Percentiles rank a stretch among this genome's conserved stretches.
Conservation (phyloP, 2,329 filamentous ascomycete species). For the Cladorrhinum sp. region DNA sequence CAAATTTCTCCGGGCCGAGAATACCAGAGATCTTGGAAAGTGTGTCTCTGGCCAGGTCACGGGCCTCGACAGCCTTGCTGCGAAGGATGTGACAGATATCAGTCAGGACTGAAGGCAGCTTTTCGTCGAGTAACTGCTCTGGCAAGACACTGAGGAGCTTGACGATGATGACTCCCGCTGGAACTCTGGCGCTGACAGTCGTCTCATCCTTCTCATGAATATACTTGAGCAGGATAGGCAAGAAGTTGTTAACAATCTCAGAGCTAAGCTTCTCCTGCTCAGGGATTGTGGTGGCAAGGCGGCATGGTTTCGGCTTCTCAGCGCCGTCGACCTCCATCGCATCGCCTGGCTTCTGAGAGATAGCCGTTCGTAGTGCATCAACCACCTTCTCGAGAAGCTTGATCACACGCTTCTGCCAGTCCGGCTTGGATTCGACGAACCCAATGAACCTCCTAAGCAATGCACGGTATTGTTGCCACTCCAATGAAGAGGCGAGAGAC, state of each 20-base stretch:
- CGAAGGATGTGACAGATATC: conserved; percentile 92
- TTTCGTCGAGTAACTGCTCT: conserved; percentile 65
- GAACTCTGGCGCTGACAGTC: conserved; percentile 87
- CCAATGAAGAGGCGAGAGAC: conserved; percentile 68
- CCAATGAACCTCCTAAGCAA: conserved; percentile 80
- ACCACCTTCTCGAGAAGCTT: conserved; percentile 77
- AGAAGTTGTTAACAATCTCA: conserved; percentile 71
- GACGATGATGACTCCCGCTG: conserved; percentile 82
- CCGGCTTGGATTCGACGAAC: conserved; percentile 76
- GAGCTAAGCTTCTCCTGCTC: conserved; percentile 62
- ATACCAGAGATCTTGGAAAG: conserved; percentile 78
- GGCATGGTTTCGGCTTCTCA: conserved; percentile 34
- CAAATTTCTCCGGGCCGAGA: conserved; percentile 78
- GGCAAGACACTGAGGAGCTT: conserved; percentile 83
- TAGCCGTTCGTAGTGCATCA: conserved; percentile 66
- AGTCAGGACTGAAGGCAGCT: conserved; percentile 78
- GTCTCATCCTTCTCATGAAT: conserved; percentile 93
- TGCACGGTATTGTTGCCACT: conserved; percentile 87
- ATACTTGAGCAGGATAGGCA: conserved; percentile 78
- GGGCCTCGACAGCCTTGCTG: conserved; percentile 81
- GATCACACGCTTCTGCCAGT: conserved; percentile 82
- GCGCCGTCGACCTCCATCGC: conserved; percentile 43
- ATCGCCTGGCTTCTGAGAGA: conserved; percentile 35
- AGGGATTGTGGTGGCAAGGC: conserved; percentile 65
- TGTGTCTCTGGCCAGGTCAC: conserved; percentile 88